Base-by-base conservation (phyloP, 352 stramenopile genomes). In the Phytophthora brassicae region DNA sequence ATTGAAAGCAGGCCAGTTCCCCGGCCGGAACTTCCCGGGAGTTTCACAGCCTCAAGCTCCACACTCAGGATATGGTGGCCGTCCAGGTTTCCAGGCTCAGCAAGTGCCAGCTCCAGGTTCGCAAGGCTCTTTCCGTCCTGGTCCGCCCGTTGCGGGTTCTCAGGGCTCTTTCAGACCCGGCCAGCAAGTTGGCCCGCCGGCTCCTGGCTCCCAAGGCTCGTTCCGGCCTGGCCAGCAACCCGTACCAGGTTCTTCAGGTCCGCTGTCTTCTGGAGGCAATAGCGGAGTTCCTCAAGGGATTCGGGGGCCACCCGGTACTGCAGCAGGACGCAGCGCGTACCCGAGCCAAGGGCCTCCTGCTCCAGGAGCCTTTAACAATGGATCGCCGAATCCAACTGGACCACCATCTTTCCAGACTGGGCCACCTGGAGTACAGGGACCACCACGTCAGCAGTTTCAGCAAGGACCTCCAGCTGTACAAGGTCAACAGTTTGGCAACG, bases 241-340 rank as follows among this genome's bases (percentile, higher is more conserved):
- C 8, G 31, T 20, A 4, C 38, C 52, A 35, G 43, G 48, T 33
- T 11, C 53, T 51, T 58, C 56, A 45, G 67, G 62, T 17, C 67
- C 74, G 9, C 70, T 60, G n/a, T 81, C 71, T 6, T 75, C 75
- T 8, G 70, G 72, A n/a, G 69, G 68, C 29, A 71, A 51, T 19
- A 68, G 51, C 47, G 67, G 26, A 9, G 41, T 54, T 6, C 73
- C 74, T 11, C 76, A 77, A 29, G 59, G 80, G 55, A 85, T 76
- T 56, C 67, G 41, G 24, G 59, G 84, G 24, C 60, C 46, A n/a
- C 47, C 60, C 26, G 53, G 55, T 3, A 7, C 35, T 16, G 28
- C 49, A 11, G 2, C 42, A 29, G 64, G 65, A 60, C 59, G 26
- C 44, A 60, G 31, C 39, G 53, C 46, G 9, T 71, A 63, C 29